A percentile compares a stretch with the other conserved stretches of the same genome.
These are phyloP conservation scores for Pulchroboletus neoregius DNA, from an alignment of 1,284 basidiomycete genomes.

Conservation along the genomic window DNA sequence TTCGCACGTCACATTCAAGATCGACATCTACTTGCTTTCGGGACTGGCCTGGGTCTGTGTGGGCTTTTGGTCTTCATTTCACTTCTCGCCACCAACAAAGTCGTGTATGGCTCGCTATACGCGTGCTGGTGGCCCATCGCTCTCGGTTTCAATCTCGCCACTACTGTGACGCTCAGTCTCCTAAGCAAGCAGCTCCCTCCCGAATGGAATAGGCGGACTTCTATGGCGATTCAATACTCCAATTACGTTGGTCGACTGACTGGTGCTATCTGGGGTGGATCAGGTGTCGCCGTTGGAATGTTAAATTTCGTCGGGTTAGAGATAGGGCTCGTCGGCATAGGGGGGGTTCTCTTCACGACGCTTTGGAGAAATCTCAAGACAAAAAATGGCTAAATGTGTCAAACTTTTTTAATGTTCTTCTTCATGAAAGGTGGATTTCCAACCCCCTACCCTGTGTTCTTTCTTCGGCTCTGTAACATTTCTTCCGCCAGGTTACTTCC, in stretches of 20 bases:
- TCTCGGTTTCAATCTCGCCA: slow-evolving; percentile 66
- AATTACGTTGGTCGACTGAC: slow-evolving; percentile 61
- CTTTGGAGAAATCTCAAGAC: slow-evolving; percentile 65
- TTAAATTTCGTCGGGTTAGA: slow-evolving; percentile 57
- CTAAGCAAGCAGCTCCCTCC: slow-evolving; percentile 64
- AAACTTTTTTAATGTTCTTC: background rate
- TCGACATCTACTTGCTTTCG: slow-evolving; percentile 53
- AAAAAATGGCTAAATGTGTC: slow-evolving; percentile 46
- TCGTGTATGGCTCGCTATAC: slow-evolving; percentile 52
- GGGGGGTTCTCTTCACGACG: slow-evolving; percentile 47
- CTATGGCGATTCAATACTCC: slow-evolving; percentile 62
- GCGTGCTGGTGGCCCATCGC: slow-evolving; percentile 65
- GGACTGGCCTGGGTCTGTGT: slow-evolving; percentile 46
- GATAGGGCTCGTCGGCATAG: slow-evolving; percentile 57
- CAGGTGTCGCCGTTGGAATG: slow-evolving; percentile 65
- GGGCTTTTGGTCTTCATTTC: slow-evolving; percentile 52
- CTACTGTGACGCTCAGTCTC: slow-evolving; percentile 61
- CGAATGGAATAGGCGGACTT: slow-evolving; percentile 54
- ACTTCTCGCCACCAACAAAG: slow-evolving; percentile 39
- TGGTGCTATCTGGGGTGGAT: slow-evolving; percentile 66
- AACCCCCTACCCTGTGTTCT: background rate
- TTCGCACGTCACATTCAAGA: slow-evolving; percentile 58
- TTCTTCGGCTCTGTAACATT: background rate
- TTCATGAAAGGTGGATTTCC: background rate
- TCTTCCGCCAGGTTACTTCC: background rate